Base-by-base conservation (phyloP, 2,329 filamentous ascomycete genomes). In the Neonectria magnoliae region DNA sequence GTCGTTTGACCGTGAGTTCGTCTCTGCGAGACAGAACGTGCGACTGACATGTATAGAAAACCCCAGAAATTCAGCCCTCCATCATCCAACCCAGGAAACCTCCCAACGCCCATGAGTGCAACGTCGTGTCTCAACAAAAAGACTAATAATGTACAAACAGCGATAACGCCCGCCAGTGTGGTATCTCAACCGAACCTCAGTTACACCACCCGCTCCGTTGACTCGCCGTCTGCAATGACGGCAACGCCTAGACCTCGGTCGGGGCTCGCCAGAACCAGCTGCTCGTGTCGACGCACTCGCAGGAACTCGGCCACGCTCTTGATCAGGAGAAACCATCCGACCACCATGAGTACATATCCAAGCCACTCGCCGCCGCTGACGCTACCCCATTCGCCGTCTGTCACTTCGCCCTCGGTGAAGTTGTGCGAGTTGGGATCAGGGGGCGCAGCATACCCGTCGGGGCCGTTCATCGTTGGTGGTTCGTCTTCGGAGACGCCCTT, bases 281-380 rank as follows among this genome's bases (percentile, higher is more conserved):
- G 93, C 81, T 99, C 96, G 76, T 98, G 96, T 75, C 93, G 87
- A 76, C 95, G 87, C 41, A 94, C 96, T 71, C 90, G 88, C 67
- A 98, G 81, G 77, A 96, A 99, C 77, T 98, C 94, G 73, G 91
- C 94, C 18, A 97, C 89, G n/a, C 94, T 91, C 79, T 94, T 89
- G 76, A 99, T 98, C 67, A 99, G 83, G 67, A 99, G 94, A 76
- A 98, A 98, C 96, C 96, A 99, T 5, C 96, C 96, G 1, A 97
- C 91, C 76, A 99, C 93, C 96, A 99, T 99, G 52, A 99, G 81
- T 16, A 92, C 84, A 74, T 98, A 99, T 11, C 94, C 93, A 68
- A 97, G 84, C 93, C 93, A 98, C 76, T 98, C 94, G 68, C 87
- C 91, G 56, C 90, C 91, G 6, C 86, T 88, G 45, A 97, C 88